Base-by-base conservation (phyloP, 768 basidiomycete genomes). In the Pleurotus giganteus region DNA sequence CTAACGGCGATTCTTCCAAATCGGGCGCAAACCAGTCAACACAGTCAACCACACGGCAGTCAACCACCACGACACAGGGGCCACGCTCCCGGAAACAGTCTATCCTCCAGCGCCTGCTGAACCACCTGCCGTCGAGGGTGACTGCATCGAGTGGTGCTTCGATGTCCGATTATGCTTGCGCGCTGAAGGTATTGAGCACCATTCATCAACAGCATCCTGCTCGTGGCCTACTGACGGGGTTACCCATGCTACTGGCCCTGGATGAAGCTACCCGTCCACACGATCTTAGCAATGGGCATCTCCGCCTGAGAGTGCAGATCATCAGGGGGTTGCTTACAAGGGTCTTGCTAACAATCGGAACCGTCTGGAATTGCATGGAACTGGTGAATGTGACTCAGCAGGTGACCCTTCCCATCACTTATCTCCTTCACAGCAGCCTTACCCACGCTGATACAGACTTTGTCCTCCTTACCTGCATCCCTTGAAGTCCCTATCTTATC, bases 191-290 rank as follows among this genome's bases (percentile, higher is more conserved):
- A 27, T 76, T 96, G 32, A 77, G 74, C 4, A 78, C 81, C 2
- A 75, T 91, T 24, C 86, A 92, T 47, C 75, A 86, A 58, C 77
- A 86, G 47, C 67, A 91, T n/a, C 93, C 94, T 1, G 71, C 87
- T 24, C 82, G 87, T 37, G 88, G 85, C 2, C 61, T 96, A 36
- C 70, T 94, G 15, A 83, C 85, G 2, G 90, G 92, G 19, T 70
- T 91, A 29, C 94, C 94, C 4, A 94, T 97, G 91, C 69, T 97
- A 24, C 65, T 91, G n/a, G 85, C 89, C 1, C 67, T 96, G 47
- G 82, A 90, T 53, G 67, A 62, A 5, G 81, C 81, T 8, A 71
- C 80, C 3, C 74, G 74, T 29, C 61, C 74, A 24, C 73, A 74
- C n/a, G 72, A 75, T 15, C 63, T 64, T 9, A 68, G 71, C 28